A percentile compares a stretch with the other conserved stretches of the same genome.
phyloP scores from a whole-genome alignment of 2,329 filamentous ascomycete species.

The Aspergillus intermedius region DNA sequence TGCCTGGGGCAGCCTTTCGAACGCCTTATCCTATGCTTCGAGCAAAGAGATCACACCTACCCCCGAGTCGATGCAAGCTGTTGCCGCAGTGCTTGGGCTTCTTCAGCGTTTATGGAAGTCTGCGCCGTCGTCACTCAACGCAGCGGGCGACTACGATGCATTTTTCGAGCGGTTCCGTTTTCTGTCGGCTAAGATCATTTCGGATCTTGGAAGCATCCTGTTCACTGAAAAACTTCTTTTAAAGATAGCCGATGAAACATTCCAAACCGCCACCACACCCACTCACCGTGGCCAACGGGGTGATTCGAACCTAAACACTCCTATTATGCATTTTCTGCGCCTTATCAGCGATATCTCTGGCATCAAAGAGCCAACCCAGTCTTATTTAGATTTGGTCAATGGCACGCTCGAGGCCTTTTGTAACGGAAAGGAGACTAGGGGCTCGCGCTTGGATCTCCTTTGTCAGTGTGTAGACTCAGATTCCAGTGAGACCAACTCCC shows the following conservation, averaged over 20 bases:
- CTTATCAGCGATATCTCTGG: slow-evolving; percentile 21
- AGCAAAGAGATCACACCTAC: slow-evolving; percentile 89
- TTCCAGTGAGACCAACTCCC: slow-evolving; percentile 9
- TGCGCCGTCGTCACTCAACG: slow-evolving; percentile 40
- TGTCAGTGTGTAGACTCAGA: slow-evolving; percentile 31
- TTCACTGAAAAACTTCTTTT: slow-evolving; percentile 46
- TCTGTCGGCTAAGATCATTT: slow-evolving; percentile 46
- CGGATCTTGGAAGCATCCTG: slow-evolving; percentile 43
- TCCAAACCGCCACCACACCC: slow-evolving; percentile 39
- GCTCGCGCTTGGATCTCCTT: slow-evolving; percentile 32
- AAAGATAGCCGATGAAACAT: slow-evolving; percentile 51
- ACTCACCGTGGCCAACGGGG: slow-evolving; percentile 23
- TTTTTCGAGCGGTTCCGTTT: slow-evolving; percentile 48
- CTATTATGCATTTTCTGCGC: slow-evolving; percentile 35
- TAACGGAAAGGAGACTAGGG: slow-evolving; percentile 27
- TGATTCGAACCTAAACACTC: slow-evolving; percentile 26
- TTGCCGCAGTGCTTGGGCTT: slow-evolving; percentile 64
- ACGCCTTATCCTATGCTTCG: slow-evolving; percentile 53
- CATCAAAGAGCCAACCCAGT: slow-evolving; percentile 13
- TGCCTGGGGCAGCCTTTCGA: slow-evolving; percentile 56
- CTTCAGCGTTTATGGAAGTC: slow-evolving; percentile 63
- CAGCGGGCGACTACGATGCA: slow-evolving; percentile 19
- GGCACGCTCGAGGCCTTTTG: slow-evolving; percentile 28
- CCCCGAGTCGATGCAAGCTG: slow-evolving; percentile 71
- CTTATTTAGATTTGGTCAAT: slow-evolving; percentile 24